Evolutionary conservation across 2,329 filamentous ascomycete species (phyloP), one percentile per base, ranked within the genome.

Genomic region (Monosporascus sp.): DNA sequence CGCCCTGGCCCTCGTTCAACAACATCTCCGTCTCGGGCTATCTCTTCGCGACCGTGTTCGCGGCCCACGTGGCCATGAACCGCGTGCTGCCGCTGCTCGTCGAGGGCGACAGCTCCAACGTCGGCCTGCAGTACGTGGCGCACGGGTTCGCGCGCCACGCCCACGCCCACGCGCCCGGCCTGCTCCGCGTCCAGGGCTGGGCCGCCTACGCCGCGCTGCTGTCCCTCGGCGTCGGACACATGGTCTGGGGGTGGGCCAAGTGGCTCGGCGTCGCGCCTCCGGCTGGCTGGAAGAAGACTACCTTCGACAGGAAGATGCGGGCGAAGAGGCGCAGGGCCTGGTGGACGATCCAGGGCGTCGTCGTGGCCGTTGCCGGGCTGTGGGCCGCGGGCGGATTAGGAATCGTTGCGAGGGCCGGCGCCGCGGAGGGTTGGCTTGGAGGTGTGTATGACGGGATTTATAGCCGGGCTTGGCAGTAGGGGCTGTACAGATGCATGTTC

Each of bases 361-460:
- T 81, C 1, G 74, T 78, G 0, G 70, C 77, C 0, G 68, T 86
- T 2, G 78, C 84, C 7, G 79, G 73, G 0, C 51, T 91, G n/a
- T 97, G 92, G 92, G 82, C 92, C 49, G 84, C 85, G 0, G 92
- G 92, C 3, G 87, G 89, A 0, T 69, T 97, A 36, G 90, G 88
- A 0, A 76, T 96, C 17, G 83, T 96, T 8, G 90, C 86, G 3
- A 78, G 81, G 56, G 88, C 81, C 1, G 91, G 90, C 0, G 69
- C 75, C 55, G 84, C 83, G 1, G 74, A 80, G 4, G 90, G 90
- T 0, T 97, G 91, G 90, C 78, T 96, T 51, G 90, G 84, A 2
- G 86, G 78, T 60, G 78, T 88, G 48, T 96, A 93, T 70, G 88
- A 97, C 72, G 80, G 83, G 48, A 74, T 96, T 58, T 91, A 71